Evolutionary conservation across 2,329 filamentous ascomycete species (phyloP), one percentile per base, ranked within the genome.

Genomic region (Fusarium compactum): DNA sequence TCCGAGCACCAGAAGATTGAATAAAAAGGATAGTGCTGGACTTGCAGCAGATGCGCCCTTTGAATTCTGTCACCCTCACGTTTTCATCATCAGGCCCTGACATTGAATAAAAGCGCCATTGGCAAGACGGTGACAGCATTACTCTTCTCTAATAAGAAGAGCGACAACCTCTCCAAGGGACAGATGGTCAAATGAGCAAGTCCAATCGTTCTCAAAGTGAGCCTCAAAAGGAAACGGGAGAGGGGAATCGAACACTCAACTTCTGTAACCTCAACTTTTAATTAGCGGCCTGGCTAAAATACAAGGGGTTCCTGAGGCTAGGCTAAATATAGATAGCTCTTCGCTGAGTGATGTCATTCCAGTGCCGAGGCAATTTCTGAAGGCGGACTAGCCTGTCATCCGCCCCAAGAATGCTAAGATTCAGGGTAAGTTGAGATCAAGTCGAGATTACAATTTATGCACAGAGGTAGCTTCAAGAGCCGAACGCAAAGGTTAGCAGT

Each of bases 71-170:
- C 34, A 38, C 18, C 34, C 18, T 7, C 0, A 2, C 6, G 12
- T 30, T 14, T 11, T 6, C 29, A 30, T 14, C 29, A 14, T 30
- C 29, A 30, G 29, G 27, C 10, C 27, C 10, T 29, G 3, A 4
- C 1, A 29, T 29, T 1, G 1, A 29, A 29, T 5, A 0, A 29
- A 29, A 29, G 27, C 1, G 27, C 27, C 27, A 29, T 0, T 0
- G 10, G 27, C 27, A 29, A 11, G 27, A 5, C 27, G 10, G 27
- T 29, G 27, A 29, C 27, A 12, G 27, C 27, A 29, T 1, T 29
- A 2, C 27, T 29, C 27, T 29, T 29, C 10, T 29, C 27, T 29
- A 29, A 29, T 29, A 29, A 29, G 27, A 2, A 29, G 10, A 12
- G 27, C 12, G 4, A 11, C 32, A n/a, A 3, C 32, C 32, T 16